Base-by-base conservation (phyloP, 2,329 filamentous ascomycete genomes). In the Didymella arachidicola region DNA sequence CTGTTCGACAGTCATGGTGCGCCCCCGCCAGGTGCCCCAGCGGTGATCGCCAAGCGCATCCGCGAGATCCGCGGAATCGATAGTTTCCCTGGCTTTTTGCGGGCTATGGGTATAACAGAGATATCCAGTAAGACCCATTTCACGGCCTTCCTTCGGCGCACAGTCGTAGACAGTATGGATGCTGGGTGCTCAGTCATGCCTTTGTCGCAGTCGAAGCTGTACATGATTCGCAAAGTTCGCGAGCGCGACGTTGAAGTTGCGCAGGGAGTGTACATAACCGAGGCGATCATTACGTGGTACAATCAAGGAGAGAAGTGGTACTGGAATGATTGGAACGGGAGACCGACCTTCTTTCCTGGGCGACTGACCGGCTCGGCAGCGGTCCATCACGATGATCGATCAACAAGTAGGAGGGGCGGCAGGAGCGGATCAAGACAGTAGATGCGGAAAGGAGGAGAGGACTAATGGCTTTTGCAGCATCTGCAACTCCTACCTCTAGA, bases 1-100 rank as follows among this genome's bases (percentile, higher is more conserved):
- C 77, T 83, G 3, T 84, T 83, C 66, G 69, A 75, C 7, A 74
- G 77, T 3, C 80, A 83, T 56, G 81, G 82, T 32, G 80, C 77
- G 2, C 81, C 82, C 3, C 79, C 81, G 0, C 61, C 61, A 1
- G 79, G 78, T 3, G 72, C 77, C 0, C 79, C 81, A 0, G 72
- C 72, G 14, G 51, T 47, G 3, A 75, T 84, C 38, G 78, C 81
- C 0, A 64, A 76, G n/a, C 73, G 77, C 3, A 80, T 83, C 53
- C 79, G 79, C 22, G 71, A 75, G 2, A 77, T 84, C 19, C 79
- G 80, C 58, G 61, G 68, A 1, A 75, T 84, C 44, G 62, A 77
- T 38, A 67, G 71, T 29, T 84, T 83, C 58, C 73, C 76, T 1
- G 66, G 70, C 2, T 83, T 84, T 53, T 58, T 83, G 29, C 48